Conservation (phyloP, 495 filamentous ascomycete species). For the Aspergillus egyptiacus region DNA sequence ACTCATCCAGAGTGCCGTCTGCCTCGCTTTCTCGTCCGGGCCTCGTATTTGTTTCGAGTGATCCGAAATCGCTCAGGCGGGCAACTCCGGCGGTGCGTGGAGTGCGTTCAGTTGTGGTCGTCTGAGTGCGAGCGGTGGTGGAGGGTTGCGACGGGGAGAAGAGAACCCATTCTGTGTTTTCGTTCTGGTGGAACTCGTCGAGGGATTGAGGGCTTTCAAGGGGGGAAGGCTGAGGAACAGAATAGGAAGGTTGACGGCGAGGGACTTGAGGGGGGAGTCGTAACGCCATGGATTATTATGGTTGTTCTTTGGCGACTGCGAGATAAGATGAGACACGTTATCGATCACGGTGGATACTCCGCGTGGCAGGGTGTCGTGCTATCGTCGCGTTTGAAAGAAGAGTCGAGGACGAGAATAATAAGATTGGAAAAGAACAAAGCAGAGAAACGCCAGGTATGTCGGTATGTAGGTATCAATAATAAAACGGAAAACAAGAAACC, state of each 20-base stretch:
- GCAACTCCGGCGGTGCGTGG: slow-evolving; percentile 67
- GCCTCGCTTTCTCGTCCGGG: slow-evolving; percentile 46
- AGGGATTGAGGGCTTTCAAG: slow-evolving; percentile 34
- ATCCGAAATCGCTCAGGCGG: slow-evolving; percentile 79
- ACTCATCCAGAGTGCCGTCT: slow-evolving; percentile 45
- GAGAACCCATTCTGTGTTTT: slow-evolving; percentile 91
- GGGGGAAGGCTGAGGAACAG: slow-evolving; percentile 39
- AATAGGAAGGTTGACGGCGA: slow-evolving; percentile 52
- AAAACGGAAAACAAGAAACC: slow-evolving; percentile 1
- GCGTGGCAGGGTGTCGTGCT: slow-evolving; percentile 13
- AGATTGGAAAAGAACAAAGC: no score
- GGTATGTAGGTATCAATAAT: slow-evolving; percentile 4
- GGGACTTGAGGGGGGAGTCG: slow-evolving; percentile 65
- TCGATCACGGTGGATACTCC: slow-evolving; percentile 25
- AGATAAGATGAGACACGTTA: slow-evolving; percentile 15
- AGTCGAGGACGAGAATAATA: no score
- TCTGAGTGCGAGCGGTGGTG: slow-evolving; percentile 57
- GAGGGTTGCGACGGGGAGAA: slow-evolving; percentile 70
- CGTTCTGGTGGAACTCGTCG: slow-evolving; percentile 44
- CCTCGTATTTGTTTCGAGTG: slow-evolving; percentile 58
- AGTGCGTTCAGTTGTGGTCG: slow-evolving; percentile 66
- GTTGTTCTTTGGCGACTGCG: not conserved
- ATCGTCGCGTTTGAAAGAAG: no score
- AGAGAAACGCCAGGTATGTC: slow-evolving; percentile 16
- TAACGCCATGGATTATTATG: slow-evolving; percentile 64